A percentile compares a stretch with the other conserved stretches of the same genome.
phyloP scores from a whole-genome alignment of 441 rosid genomes.

The Flueggea neowawraea region DNA sequence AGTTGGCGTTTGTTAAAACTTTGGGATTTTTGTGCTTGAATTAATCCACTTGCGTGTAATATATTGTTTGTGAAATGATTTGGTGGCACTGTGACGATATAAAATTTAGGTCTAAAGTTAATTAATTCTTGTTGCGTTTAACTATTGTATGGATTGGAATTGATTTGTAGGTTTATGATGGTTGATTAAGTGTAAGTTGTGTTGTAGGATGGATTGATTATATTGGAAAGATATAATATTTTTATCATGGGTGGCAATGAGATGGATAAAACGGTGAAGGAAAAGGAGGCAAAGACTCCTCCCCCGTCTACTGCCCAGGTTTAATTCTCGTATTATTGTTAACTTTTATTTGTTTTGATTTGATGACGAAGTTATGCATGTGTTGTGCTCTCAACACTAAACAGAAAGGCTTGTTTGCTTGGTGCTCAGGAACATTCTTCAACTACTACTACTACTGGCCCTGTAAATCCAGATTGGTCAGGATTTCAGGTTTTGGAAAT shows the following conservation, averaged over 20 bases:
- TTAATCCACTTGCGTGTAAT: no score
- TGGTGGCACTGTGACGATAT: no score
- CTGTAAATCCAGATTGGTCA: slow-evolving; percentile 87
- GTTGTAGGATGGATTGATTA: slow-evolving; percentile 52
- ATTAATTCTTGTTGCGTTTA: no score
- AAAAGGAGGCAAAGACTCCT: slow-evolving; percentile 60
- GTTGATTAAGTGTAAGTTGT: slow-evolving; percentile 20
- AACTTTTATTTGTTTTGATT: not conserved
- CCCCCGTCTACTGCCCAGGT: slow-evolving; percentile 65
- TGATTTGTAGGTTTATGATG: slow-evolving; percentile 5
- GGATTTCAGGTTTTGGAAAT: slow-evolving; percentile 76
- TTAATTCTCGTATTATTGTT: slow-evolving; percentile 13
- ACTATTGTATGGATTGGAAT: not conserved
- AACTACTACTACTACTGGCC: slow-evolving; percentile 45
- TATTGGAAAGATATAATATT: slow-evolving; percentile 17
- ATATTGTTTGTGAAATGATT: no score
- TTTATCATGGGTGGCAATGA: slow-evolving; percentile 70
- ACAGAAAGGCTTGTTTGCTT: slow-evolving; percentile 1
- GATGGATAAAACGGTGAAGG: slow-evolving; percentile 64
- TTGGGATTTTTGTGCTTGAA: no score
- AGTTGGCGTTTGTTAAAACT: no score
- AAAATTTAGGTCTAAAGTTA: no score
- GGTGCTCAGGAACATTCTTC: slow-evolving; percentile 66
- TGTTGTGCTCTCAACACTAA: slow-evolving; percentile 1
- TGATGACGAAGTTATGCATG: slow-evolving; percentile 1